A percentile compares a stretch with the other conserved stretches of the same genome.
These are phyloP conservation scores for Mycena rebaudengoi DNA, from an alignment of 768 basidiomycete species.

Conservation along the genomic window DNA sequence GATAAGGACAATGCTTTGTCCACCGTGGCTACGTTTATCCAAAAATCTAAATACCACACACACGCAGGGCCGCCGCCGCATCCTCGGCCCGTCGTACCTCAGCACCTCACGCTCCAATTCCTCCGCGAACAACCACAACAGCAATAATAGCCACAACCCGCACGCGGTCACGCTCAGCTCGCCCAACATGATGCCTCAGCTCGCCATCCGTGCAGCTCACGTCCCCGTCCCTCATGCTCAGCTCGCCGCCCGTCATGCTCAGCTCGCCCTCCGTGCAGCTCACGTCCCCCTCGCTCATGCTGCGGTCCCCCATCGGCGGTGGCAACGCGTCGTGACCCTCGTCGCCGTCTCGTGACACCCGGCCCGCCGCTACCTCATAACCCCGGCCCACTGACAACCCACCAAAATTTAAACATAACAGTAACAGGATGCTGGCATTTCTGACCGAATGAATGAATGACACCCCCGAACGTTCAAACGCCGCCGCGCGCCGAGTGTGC, in stretches of 20 bases:
- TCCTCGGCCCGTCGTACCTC: conserved; percentile 68
- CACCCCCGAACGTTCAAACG: too few relatives aligned
- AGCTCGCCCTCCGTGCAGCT: conserved; percentile 22
- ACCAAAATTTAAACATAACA: neutral
- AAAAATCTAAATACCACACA: too few relatives aligned
- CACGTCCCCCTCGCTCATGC: conserved; percentile 16
- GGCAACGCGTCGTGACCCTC: too few relatives aligned
- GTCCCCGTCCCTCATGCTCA: conserved; percentile 19
- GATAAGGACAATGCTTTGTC: too few relatives aligned
- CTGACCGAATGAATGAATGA: too few relatives aligned
- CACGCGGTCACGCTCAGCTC: too few relatives aligned
- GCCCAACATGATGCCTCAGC: too few relatives aligned
- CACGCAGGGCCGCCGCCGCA: conserved; percentile 85
- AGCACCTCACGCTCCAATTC: conserved; percentile 25
- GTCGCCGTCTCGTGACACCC: neutral
- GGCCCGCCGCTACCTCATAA: neutral
- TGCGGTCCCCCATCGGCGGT: conserved; percentile 14
- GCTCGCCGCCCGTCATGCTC: conserved; percentile 12
- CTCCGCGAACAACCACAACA: too few relatives aligned
- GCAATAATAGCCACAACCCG: too few relatives aligned
- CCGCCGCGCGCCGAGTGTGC: too few relatives aligned
- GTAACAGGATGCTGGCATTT: neutral
- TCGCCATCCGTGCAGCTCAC: too few relatives aligned
- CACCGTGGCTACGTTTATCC: too few relatives aligned
- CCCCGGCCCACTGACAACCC: neutral